phyloP scores from a whole-genome alignment of 2,329 filamentous ascomycete species.

The Cladorrhinum sp. region DNA sequence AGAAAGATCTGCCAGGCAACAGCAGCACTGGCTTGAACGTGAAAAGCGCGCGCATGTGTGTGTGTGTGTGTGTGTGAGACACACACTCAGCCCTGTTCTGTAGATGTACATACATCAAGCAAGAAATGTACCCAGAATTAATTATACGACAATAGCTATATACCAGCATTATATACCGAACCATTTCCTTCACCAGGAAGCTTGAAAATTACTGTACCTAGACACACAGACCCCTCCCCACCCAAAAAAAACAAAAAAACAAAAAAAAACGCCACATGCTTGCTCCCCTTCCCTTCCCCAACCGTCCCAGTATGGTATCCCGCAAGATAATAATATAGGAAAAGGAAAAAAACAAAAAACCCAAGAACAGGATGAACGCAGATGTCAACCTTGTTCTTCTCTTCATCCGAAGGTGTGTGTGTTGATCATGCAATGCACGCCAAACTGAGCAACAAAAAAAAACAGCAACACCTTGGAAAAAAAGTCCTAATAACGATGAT shows the following conservation, averaged over 20 bases:
- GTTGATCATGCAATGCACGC: no score
- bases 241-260: no score
- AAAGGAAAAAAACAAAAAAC: not conserved
- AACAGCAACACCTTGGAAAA: no score
- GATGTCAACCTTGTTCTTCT: not conserved
- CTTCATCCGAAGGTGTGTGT: not conserved
- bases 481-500: not conserved
- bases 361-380: no score
- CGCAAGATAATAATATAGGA: not conserved
- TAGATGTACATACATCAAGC: no score
- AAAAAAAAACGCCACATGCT: no score
- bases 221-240: no score
- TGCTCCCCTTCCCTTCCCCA: not conserved
- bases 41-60: not conserved
- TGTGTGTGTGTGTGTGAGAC: not conserved
- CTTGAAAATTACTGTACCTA: no score
- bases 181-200: no score
- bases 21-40: not conserved
- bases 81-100: not conserved
- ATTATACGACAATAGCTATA: no score
- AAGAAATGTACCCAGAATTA: no score
- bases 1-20: not conserved
- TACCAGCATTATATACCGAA: not conserved
- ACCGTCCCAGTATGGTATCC: not conserved
- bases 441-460: not conserved